Conservation (phyloP, 176 grass and related monocot species). For the Oryza australiensis region DNA sequence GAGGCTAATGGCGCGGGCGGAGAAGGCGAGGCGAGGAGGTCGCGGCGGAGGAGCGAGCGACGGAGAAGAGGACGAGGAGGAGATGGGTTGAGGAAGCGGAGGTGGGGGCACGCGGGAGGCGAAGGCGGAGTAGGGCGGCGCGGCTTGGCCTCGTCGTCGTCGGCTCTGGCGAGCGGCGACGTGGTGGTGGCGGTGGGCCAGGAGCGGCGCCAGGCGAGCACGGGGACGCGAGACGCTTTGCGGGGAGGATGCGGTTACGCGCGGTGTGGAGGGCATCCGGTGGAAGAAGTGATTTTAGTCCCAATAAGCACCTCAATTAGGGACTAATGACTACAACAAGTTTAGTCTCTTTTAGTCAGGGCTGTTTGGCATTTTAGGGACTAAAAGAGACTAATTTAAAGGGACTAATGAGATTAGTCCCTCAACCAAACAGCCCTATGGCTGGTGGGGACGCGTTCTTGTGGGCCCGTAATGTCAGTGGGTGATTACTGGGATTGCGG, state of each 20-base stretch:
- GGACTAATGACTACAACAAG: too few relatives aligned
- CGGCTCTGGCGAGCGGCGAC: slow-evolving; percentile 40
- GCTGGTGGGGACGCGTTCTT: not conserved
- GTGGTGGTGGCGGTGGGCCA: slow-evolving; percentile 48
- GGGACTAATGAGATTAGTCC: too few relatives aligned
- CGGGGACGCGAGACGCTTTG: too few relatives aligned
- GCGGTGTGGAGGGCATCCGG: too few relatives aligned
- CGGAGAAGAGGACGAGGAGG: slow-evolving; percentile 58
- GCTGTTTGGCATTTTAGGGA: too few relatives aligned
- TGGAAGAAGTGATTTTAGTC: too few relatives aligned
- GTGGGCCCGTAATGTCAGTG: slow-evolving; percentile 2
- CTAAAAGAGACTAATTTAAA: too few relatives aligned
- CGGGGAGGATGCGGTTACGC: too few relatives aligned
- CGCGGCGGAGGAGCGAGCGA: slow-evolving; percentile 49
- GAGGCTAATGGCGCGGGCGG: not conserved
- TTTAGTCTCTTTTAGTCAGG: too few relatives aligned
- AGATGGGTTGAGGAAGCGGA: slow-evolving; percentile 20
- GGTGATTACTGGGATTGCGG: not conserved
- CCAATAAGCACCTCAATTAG: too few relatives aligned
- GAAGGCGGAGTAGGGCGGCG: slow-evolving; percentile 44
- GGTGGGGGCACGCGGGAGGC: not conserved
- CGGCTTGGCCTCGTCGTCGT: slow-evolving; percentile 68
- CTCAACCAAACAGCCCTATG: too few relatives aligned
- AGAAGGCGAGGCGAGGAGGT: slow-evolving; percentile 51
- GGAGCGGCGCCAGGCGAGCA: too few relatives aligned